Conservation (phyloP, 345 rosid species). For the Arabidopsis arenosa region DNA sequence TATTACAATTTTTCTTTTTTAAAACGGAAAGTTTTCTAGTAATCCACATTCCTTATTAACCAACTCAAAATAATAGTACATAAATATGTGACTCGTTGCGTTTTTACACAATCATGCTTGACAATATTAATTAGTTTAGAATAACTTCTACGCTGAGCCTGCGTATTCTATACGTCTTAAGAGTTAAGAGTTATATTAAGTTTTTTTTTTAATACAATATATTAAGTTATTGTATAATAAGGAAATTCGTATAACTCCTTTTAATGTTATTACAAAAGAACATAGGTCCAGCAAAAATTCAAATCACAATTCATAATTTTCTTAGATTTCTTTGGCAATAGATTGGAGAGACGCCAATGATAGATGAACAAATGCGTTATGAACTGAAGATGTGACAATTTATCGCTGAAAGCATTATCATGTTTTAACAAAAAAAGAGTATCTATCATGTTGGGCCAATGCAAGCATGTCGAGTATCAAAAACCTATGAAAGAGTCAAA, state of each 20-base stretch:
- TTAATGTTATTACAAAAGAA: not conserved
- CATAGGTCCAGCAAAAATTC: not conserved
- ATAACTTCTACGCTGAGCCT: not conserved
- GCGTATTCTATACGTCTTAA: not conserved
- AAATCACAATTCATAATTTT: not conserved
- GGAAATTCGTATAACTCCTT: not conserved
- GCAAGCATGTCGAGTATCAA: conserved; percentile 13
- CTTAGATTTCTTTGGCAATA: not conserved
- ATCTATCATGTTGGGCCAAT: not conserved
- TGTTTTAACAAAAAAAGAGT: not conserved
- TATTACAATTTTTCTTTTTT: too few species aligned
- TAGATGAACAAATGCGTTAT: not conserved
- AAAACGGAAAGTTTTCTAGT: not conserved
- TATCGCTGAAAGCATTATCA: not conserved
- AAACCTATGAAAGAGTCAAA: not conserved
- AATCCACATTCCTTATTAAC: not conserved
- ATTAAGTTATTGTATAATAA: not conserved
- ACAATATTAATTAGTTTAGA: too few species aligned
- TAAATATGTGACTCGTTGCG: too few species aligned
- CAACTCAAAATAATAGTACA: not conserved
- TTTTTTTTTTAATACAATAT: not conserved
- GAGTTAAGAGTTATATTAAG: not conserved
- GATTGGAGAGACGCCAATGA: not conserved
- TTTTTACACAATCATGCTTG: too few species aligned
- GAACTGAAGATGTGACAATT: not conserved